Evolutionary conservation across 2,329 filamentous ascomycete species (phyloP), one percentile per base, ranked within the genome.

Genomic region (Alternaria dauci): DNA sequence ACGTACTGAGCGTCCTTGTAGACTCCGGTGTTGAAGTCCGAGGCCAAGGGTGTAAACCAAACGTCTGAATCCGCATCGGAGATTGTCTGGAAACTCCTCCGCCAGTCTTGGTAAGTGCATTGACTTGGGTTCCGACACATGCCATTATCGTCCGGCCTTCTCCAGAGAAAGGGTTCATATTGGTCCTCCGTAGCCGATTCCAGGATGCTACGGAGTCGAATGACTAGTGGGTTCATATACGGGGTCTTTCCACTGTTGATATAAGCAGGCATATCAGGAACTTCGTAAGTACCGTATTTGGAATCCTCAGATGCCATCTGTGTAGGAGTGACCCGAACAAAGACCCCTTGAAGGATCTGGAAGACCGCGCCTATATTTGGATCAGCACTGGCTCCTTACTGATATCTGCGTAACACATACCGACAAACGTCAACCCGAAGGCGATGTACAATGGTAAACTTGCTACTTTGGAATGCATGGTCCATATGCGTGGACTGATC

Each of bases 171-270:
- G 20, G 50, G 50, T 28, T 52, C 50, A 52, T 28, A 26, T 14
- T 52, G 30, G 11, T 26, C 7, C 34, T 52, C 48, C 23, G 6
- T 26, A 12, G 4, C 14, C 32, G 34, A 41, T 41, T 52, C 34
- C 4, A 52, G 50, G n/a, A 52, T 52, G 50, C 16, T 52, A 20
- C 50, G 50, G 25, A 52, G 50, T 20, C 11, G 50, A 20, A 52
- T 5, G 39, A 52, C 34, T 26, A 28, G 11, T n/a, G 47, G 20
- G 2, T 26, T 51, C 14, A 18, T 26, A 8, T 23, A 9, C 9
- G 28, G 28, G 0, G 0, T 12, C 14, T 9, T 5, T 9, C 8
- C n/a, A 25, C n/a, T 18, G 14, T 25, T 52, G 48, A 52, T 52
- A 14, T 41, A 14, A 41, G 20, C 25, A 52, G 46, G 20, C 32